Evolutionary conservation across 805 yeast genomes (phyloP).

Genomic region (Lipomyces anomalus): DNA sequence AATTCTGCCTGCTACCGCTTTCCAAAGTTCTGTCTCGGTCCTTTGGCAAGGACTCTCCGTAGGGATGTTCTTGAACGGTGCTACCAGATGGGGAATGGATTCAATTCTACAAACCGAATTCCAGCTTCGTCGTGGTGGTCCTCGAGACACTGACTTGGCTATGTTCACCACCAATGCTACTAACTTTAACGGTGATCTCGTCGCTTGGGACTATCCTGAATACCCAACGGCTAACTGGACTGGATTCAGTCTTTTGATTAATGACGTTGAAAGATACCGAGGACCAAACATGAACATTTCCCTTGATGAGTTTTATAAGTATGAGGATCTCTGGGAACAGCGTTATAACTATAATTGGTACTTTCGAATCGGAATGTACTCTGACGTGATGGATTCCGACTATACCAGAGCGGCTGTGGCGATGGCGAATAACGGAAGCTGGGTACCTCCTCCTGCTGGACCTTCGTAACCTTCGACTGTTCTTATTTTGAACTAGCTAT

Average conservation of each 20-base stretch:
- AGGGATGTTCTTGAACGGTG: constrained; percentile 78
- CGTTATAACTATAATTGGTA: constrained; percentile 22
- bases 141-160: constrained; percentile 22
- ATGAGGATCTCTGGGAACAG: constrained; percentile 15
- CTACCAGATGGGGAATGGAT: constrained; percentile 90
- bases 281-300: constrained; percentile 48
- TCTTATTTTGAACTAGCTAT: neutral
- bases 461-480: constrained; percentile 18
- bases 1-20: constrained; percentile 79
- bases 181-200: constrained; percentile 20
- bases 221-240: constrained; percentile 28
- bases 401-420: constrained; percentile 24
- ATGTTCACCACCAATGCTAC: constrained; percentile 21
- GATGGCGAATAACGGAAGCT: constrained; percentile 21
- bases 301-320: constrained; percentile 29
- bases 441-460: constrained; percentile 21
- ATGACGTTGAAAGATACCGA: constrained; percentile 71
- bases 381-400: constrained; percentile 19
- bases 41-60: constrained; percentile 77
- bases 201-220: constrained; percentile 21
- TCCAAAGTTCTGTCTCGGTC: constrained; percentile 38
- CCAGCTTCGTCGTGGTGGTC: constrained; percentile 23
- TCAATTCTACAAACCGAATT: constrained; percentile 71
- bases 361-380: constrained; percentile 23
- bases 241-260: constrained; percentile 61